Evolutionary conservation across 2,329 filamentous ascomycete genomes (phyloP), one percentile per base, ranked within the genome.

Genomic region (Dryadomyces quercivorus): DNA sequence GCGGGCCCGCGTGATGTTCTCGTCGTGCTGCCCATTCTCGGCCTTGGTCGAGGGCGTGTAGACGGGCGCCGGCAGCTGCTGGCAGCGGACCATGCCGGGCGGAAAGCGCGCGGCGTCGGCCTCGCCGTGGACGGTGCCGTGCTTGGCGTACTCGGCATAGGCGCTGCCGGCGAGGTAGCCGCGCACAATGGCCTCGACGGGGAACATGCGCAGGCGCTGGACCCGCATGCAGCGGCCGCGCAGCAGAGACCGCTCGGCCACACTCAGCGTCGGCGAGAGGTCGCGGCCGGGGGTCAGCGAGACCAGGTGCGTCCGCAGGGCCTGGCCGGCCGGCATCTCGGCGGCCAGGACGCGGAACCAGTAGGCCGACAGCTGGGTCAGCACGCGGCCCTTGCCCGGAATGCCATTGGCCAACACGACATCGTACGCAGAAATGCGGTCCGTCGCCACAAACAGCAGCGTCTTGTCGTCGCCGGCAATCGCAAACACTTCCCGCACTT

Each of bases 351-450:
- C 70, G 42, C 66, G 63, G 67, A 82, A 81, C 78, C 78, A 82
- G 62, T 78, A 73, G 15, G 73, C 72, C 51, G 67, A 68, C 56
- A 72, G 62, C 58, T 69, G 64, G 31, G 72, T 76, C 51, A 80
- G 69, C 52, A 80, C 69, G 56, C 67, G 66, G 60, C 78, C 78
- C 70, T 81, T 81, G 64, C 71, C 64, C 48, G 73, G 72, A 51
- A 78, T 72, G 59, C 73, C 73, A 63, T 93, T 96, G 56, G 80
- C 73, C 76, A 95, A 83, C 62, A 95, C 82, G 62, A 94, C 89
- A 77, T 97, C 92, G 75, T 92, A 97, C 55, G 93, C 93, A 22
- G 89, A 95, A 67, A 96, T 93, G 61, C 93, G 85, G 72, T 96
- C 91, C 15, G 88, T 59, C 12, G 63, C 62, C 22, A 63, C 65